A percentile compares a stretch with the other conserved stretches of the same genome.
Conservation (phyloP, 176 grass and related monocot species). For the Ensete ventricosum region DNA sequence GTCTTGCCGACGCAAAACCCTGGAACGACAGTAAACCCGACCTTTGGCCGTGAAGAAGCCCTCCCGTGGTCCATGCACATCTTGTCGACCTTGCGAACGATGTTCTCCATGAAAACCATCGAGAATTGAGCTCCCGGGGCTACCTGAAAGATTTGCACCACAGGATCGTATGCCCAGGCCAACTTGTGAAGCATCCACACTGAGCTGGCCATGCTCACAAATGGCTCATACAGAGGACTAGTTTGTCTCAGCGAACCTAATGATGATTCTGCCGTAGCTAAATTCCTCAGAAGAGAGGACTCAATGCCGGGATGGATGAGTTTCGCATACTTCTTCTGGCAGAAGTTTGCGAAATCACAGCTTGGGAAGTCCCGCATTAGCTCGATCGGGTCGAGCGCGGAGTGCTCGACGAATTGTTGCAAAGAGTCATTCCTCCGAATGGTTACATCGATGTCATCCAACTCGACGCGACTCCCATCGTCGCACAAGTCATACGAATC, state of each 20-base stretch:
- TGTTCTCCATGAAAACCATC: slow-evolving; percentile 85
- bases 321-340: slow-evolving; percentile 63
- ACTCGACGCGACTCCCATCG: neutral
- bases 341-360: slow-evolving; percentile 74
- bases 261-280: slow-evolving; percentile 18
- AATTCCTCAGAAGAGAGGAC: slow-evolving; percentile 53
- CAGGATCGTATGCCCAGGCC: slow-evolving; percentile 83
- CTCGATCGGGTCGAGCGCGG: slow-evolving; percentile 65
- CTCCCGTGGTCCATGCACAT: slow-evolving; percentile 20
- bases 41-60: slow-evolving; percentile 36
- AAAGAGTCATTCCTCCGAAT: slow-evolving; percentile 54
- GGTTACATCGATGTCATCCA: slow-evolving; percentile 29
- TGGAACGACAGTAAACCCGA: slow-evolving; percentile 85
- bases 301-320: slow-evolving; percentile 75
- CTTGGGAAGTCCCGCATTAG: slow-evolving; percentile 46
- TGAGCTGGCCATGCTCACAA: slow-evolving; percentile 84
- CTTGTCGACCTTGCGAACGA: slow-evolving; percentile 33
- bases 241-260: slow-evolving; percentile 25
- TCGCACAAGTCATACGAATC: slow-evolving; percentile 53
- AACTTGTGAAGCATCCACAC: slow-evolving; percentile 91
- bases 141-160: slow-evolving; percentile 84
- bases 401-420: slow-evolving; percentile 89
- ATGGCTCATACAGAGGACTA: slow-evolving; percentile 67
- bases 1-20: slow-evolving; percentile 82
- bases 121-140: slow-evolving; percentile 55